Evolutionary conservation across 192 early-diverging fungal genomes (phyloP), one percentile per base, ranked within the genome.

Genomic region (Phlyctochytrium planicorne): DNA sequence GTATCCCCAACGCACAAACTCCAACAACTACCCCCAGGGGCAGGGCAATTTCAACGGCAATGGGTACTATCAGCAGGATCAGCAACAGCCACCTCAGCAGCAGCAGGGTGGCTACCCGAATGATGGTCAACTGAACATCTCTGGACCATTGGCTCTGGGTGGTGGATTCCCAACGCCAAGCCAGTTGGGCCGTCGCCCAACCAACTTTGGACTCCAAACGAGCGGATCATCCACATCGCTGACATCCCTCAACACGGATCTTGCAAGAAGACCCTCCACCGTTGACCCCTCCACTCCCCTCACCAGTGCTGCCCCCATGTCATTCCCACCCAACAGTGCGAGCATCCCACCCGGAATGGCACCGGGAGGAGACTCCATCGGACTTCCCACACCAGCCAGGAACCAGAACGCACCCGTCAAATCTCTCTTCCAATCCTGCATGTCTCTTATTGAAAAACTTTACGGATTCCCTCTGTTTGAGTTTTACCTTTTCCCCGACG

Each of bases 401-500:
- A 12, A 12, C 27, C 27, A 12, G 4, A 29, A 12, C 55, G 55
- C 55, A 10, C 55, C 55, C 14, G 55, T 57, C 55, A 70, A 70
- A 52, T 81, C 82, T 36, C 77, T 84, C 14, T 84, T 76, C 67
- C 75, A 81, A 60, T 75, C 70, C 33, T 70, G 72, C 50, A 56
- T 84, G 65, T 31, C 61, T n/a, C 63, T 84, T 20, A 84, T 81
- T 59, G 75, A 76, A 56, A 79, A 72, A 57, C 75, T 85, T 20
- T 80, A 85, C 57, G 71, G 76, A 12, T 55, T 85, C 50, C 80
- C 80, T 0, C 73, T 74, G 34, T 85, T 82, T 55, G 83, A 85
- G 63, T 70, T 66, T 52, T 85, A 78, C 62, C 72, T 85, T 24
- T 85, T 85, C 62, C 83, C 83, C 16, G 63, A 78, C 32, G 78